A percentile compares a stretch with the other conserved stretches of the same genome.
Evolutionary conservation across 495 filamentous ascomycete genomes (phyloP).

Genomic region (Penicillium dipodomyicola): DNA sequence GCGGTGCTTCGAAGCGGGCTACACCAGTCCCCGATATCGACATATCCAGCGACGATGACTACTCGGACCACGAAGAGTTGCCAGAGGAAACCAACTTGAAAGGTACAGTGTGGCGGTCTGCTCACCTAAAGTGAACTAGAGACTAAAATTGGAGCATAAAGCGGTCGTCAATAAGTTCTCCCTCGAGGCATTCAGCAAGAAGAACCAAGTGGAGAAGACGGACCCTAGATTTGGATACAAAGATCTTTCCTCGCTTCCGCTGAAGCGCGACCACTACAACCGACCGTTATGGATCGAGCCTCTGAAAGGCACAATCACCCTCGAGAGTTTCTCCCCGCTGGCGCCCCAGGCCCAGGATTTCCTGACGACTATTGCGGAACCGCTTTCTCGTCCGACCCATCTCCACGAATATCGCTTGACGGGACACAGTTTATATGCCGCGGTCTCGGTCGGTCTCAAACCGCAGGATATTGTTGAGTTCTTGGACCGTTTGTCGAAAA

Average conservation of each 20-base stretch:
- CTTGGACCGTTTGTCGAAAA: conserved; percentile 84
- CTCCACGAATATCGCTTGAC: conserved; percentile 94
- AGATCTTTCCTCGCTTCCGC: conserved; percentile 74
- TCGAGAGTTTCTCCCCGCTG: conserved; percentile 92
- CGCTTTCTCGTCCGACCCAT: conserved; percentile 78
- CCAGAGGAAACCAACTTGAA: conserved; percentile 44
- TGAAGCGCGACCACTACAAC: conserved; percentile 86
- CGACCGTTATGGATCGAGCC: conserved; percentile 94
- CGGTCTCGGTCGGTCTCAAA: conserved; percentile 84
- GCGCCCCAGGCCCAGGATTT: conserved; percentile 88
- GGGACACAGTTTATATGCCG: conserved; percentile 88
- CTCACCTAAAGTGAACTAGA: conserved; percentile 27
- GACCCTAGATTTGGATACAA: conserved; percentile 61
- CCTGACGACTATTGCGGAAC: conserved; percentile 92
- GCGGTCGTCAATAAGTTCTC: conserved; percentile 67
- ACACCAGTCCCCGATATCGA: conserved; percentile 67
- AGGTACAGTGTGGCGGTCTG: conserved; percentile 52
- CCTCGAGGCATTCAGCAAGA: conserved; percentile 50
- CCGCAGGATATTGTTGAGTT: conserved; percentile 87
- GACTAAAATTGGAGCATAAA: conserved; percentile 31
- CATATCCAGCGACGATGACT: conserved; percentile 68
- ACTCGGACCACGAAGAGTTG: conserved; percentile 59
- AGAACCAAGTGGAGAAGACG: conserved; percentile 35
- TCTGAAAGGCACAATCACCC: conserved; percentile 73
- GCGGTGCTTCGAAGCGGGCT: conserved; percentile 60